These are phyloP conservation scores for Lepiota brunneoincarnata DNA, from an alignment of 768 basidiomycete species.

Conservation along the genomic window DNA sequence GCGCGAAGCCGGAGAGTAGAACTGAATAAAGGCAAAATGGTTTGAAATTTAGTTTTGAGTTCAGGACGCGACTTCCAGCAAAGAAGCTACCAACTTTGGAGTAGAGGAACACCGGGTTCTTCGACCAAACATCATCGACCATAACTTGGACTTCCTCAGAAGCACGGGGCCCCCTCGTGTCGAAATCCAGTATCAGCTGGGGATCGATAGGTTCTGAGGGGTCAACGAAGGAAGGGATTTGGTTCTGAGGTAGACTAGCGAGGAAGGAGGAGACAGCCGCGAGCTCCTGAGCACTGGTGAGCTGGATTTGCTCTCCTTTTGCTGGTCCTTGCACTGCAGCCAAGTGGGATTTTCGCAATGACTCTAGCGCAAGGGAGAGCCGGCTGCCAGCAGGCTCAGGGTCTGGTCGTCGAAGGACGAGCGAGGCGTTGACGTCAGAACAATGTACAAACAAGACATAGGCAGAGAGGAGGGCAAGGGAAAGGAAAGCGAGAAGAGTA, in stretches of 20 bases:
- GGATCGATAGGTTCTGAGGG: constrained; percentile 70
- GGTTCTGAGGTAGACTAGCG: constrained; percentile 70
- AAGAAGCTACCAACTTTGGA: constrained; percentile 49
- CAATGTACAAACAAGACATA: constrained; percentile 55
- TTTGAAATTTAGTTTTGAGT: constrained; percentile 4
- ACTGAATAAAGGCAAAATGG: constrained; percentile 30
- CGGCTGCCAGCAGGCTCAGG: constrained; percentile 28
- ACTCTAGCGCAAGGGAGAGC: constrained; percentile 31
- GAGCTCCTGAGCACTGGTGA: constrained; percentile 60
- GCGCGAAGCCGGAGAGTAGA: constrained; percentile 61
- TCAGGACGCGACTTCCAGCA: not conserved
- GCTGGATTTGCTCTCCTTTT: constrained; percentile 29
- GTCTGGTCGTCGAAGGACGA: constrained; percentile 29
- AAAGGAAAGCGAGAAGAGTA: constrained; percentile 51
- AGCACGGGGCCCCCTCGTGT: constrained; percentile 64
- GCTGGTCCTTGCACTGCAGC: constrained; percentile 12
- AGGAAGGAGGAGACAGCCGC: constrained; percentile 75
- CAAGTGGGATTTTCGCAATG: constrained; percentile 33
- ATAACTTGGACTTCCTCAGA: constrained; percentile 56
- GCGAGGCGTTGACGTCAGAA: constrained; percentile 36
- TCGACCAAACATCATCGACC: constrained; percentile 65
- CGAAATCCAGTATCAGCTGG: constrained; percentile 80
- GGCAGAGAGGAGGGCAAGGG: constrained; percentile 46
- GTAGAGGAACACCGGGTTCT: constrained; percentile 74
- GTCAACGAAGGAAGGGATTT: constrained; percentile 65